Evolutionary conservation across 495 filamentous ascomycete genomes (phyloP), one percentile per base, ranked within the genome.

Genomic region (Parmelia sp.): DNA sequence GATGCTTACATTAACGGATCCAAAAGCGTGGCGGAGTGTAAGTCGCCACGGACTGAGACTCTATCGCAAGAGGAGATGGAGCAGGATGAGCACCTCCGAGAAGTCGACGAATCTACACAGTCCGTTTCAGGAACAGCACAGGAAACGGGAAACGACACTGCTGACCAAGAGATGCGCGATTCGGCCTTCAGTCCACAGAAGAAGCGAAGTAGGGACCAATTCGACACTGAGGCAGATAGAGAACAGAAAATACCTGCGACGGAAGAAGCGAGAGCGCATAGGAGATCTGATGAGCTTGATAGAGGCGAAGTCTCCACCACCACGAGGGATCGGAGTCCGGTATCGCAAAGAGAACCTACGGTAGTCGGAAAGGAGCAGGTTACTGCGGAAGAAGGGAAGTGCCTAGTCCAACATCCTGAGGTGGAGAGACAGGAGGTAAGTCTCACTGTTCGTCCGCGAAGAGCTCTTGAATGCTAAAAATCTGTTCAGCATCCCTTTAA

Each of bases 181-280:
- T 21, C 64, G 71, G 62, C 59, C n/a, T 58, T 37, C 31, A 75
- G 73, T 64, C 76, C 76, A 11, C 78, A 74, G 65, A 83, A 81
- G 71, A 84, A 84, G 66, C 71, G 82, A 59, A 84, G 81, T 67
- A 65, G 77, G 55, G 82, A 83, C 55, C 78, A 82, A 58, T 70
- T 83, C 39, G 79, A 83, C 64, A 73, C 75, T 44, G 80, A 79
- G 29, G 35, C 51, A 4, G 69, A 73, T 37, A 60, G 69, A 37
- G 70, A 70, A 27, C 68, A 73, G 23, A 71, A 74, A 27, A 66
- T 67, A 40, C 27, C 67, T 15, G 70, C 70, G 2, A 71, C 70
- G 3, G 68, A 71, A 36, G 70, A 68, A 62, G 66, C 70, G 19
- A 64, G 64, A 62, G 70, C 70, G 4, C 66, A 69, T 31, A 65